Evolutionary conservation across 2,329 filamentous ascomycete species (phyloP).

Genomic region (Fusarium devonianum): DNA sequence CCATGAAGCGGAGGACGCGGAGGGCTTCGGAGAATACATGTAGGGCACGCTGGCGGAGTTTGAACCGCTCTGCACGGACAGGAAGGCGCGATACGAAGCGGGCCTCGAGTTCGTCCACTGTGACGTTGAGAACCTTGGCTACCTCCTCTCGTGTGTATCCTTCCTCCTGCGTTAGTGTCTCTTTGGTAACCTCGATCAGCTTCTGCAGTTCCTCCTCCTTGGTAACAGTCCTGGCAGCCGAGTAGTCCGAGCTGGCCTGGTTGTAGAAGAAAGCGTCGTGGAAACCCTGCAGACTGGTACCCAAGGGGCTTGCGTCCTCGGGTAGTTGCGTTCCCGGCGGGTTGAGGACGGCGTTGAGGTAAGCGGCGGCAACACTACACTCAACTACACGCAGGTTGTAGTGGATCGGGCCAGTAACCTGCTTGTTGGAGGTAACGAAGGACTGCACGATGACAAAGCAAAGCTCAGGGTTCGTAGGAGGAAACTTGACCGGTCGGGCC

Average conservation of each 20-base stretch:
- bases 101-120: slow-evolving; percentile 74
- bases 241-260: slow-evolving; percentile 48
- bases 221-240: slow-evolving; percentile 52
- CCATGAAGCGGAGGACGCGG: slow-evolving; percentile 83
- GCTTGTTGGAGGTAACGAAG: slow-evolving; percentile 93
- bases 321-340: slow-evolving; percentile 68
- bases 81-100: slow-evolving; percentile 89
- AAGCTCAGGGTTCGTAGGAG: slow-evolving; percentile 79
- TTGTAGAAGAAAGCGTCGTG: slow-evolving; percentile 79
- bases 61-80: slow-evolving; percentile 86
- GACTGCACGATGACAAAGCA: slow-evolving; percentile 95
- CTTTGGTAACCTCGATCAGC: slow-evolving; percentile 72
- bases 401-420: slow-evolving; percentile 89
- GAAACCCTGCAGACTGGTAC: slow-evolving; percentile 84
- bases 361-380: slow-evolving; percentile 84
- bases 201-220: slow-evolving; percentile 74
- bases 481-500: slow-evolving; percentile 81
- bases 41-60: slow-evolving; percentile 83
- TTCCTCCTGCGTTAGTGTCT: slow-evolving; percentile 77
- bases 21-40: slow-evolving; percentile 92
- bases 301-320: slow-evolving; percentile 81
- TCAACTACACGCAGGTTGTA: slow-evolving; percentile 98
- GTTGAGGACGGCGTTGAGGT: slow-evolving; percentile 66
- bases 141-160: slow-evolving; percentile 92
- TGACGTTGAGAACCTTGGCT: slow-evolving; percentile 72